Base-by-base conservation (phyloP, 1,139 yeast species). In the Eremothecium cymbalariae region DNA sequence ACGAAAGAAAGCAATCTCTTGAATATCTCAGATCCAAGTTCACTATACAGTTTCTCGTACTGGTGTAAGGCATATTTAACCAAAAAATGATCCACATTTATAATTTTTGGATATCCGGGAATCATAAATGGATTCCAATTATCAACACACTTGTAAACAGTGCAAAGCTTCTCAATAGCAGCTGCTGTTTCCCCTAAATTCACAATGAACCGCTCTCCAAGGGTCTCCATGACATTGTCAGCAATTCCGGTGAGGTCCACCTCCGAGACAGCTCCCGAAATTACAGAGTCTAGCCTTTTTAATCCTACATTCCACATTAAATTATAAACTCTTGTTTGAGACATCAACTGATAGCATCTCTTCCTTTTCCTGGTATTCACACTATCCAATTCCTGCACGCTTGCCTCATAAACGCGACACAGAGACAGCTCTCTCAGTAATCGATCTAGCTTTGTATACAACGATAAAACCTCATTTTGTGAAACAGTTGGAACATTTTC, bases 31-130 rank as follows among this genome's bases (percentile, higher is more conserved):
- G 9, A n/a, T n/a, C 17, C 30, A 16, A 11, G 5, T 4, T 16
- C 7, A 19, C n/a, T 14, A 27, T 9, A 27, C n/a, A 27, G n/a
- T 4, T 17, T 21, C 20, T 27, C 21, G 14, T 27, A 27, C 9
- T 21, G 19, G 17, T 27, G 30, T 4, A 27, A 17, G 4, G 14
- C 21, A 17, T 27, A 27, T 7, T 27, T 19, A 9, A 14, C 19
- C n/a, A 27, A 18, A 7, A 27, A 27, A 27, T 27, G 30, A n/a
- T 27, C 30, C n/a, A 27, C 30, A 5, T 19, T 16, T 4, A 12
- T 4, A 15, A 27, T 18, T 7, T 27, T 27, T 6, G 21, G 13
- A 18, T 27, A 27, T n/a, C 21, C 21, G 3, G 30, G 30, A n/a
- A 27, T 27, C 30, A 27, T 27, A n/a, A 4, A 9, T 5, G 30